Evolutionary conservation across 371 early-diverging fungal species (phyloP), one percentile per base, ranked within the genome.

Genomic region (Actinomortierella wolfii): DNA sequence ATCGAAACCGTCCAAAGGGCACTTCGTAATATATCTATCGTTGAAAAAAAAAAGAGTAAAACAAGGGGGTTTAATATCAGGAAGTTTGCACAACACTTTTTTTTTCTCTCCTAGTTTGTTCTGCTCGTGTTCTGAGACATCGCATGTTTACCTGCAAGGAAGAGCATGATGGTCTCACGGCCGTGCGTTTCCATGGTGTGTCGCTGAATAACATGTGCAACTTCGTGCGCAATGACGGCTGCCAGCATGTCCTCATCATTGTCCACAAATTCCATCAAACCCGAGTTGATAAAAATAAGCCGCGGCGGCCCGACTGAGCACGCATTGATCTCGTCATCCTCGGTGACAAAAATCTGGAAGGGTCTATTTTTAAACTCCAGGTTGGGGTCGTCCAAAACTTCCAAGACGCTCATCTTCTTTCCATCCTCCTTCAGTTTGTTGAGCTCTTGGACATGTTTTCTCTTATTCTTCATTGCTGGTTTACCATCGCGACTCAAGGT

Each of bases 141-240:
- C n/a, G 13, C 26, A 34, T 47, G 13, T 24, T 49, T 61, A 64
- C 70, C 70, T 11, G 70, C 70, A 8, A 70, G 45, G 54, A 70
- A 70, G 29, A 70, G 25, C 65, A 70, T 64, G 25, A 70, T 61
- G 1, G 71, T 71, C 49, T 71, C 66, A 17, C 66, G 71, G 0
- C 86, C 87, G 61, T 85, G 84, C 20, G 80, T 80, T 57, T 87
- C 87, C 47, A 81, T 82, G 56, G 83, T 83, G 62, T 87, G 87
- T 11, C 85, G 76, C 54, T 87, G 87, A 42, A 87, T 67, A 0
- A 81, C 79, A 59, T 87, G 87, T 0, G 87, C 86, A 25, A 87
- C 76, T 56, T 87, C 87, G 64, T 87, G 87, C 2, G 85, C 81
- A 15, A 87, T 56, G 21, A 87, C 81, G 2, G 83, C 86, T 2